Percentiles rank a stretch among this genome's conserved stretches.
phyloP scores from a whole-genome alignment of 306 rosid species.

The Begonia masoniana region DNA sequence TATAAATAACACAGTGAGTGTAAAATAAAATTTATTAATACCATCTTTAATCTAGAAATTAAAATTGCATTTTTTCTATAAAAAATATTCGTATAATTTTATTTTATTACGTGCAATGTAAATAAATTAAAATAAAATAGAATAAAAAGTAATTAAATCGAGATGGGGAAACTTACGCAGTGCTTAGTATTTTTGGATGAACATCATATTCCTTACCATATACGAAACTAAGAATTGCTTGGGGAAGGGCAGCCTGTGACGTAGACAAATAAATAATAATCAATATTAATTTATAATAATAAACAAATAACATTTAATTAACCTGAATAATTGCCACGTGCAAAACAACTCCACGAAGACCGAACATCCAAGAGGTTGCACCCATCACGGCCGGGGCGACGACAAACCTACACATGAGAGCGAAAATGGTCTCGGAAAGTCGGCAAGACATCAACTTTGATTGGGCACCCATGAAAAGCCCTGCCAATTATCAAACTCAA shows the following conservation, averaged over 20 bases:
- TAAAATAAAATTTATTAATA: no score
- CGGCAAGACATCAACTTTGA: conserved; percentile 73
- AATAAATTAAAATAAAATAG: not conserved
- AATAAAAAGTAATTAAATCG: not conserved
- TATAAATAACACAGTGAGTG: no score
- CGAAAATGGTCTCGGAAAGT: conserved; percentile 46
- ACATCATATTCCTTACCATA: conserved; percentile 80
- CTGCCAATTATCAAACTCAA: conserved; percentile 18
- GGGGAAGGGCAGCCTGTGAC: conserved; percentile 89
- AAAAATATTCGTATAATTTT: no score
- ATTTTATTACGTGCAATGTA: no score
- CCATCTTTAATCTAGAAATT: no score
- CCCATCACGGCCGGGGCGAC: conserved; percentile 74
- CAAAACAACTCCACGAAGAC: conserved; percentile 52
- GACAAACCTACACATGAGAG: conserved; percentile 70
- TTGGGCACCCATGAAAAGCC: conserved; percentile 76
- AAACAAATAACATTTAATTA: no score
- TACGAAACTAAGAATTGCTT: conserved; percentile 70
- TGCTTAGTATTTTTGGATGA: conserved; percentile 66
- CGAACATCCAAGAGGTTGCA: conserved; percentile 38
- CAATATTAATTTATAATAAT: not conserved
- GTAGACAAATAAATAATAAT: not conserved
- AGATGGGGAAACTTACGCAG: conserved; percentile 42
- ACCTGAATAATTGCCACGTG: conserved; percentile 90
- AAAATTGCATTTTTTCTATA: no score